Conservation (phyloP, 768 basidiomycete genomes). For the Ramaria sp. region DNA sequence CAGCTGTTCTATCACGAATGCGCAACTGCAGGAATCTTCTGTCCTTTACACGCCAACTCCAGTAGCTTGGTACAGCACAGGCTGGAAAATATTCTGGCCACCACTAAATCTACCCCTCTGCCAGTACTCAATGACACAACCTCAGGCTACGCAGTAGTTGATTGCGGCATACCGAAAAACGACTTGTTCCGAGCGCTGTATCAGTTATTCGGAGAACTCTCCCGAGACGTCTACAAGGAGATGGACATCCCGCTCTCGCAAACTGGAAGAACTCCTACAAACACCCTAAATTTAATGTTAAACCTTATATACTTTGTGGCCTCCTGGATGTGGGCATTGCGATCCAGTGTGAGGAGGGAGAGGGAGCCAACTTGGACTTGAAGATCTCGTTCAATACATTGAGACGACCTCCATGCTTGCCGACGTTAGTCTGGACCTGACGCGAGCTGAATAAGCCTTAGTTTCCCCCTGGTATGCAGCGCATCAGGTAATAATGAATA, state of each 20-base stretch:
- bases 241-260: conserved; percentile 12
- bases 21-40: conserved; percentile 15
- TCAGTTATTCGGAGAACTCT: conserved; percentile 8
- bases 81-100: conserved; percentile 6
- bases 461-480: background rate
- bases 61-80: conserved; percentile 12
- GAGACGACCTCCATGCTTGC: conserved; percentile 13
- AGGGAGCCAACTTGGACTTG: background rate
- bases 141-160: conserved; percentile 8
- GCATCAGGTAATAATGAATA: background rate
- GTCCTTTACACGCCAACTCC: conserved; percentile 16
- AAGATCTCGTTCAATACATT: background rate
- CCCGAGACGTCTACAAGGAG: conserved; percentile 10
- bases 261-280: background rate
- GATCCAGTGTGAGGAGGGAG: conserved; percentile 14
- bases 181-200: conserved; percentile 17
- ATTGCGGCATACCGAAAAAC: conserved; percentile 12
- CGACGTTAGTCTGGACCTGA: conserved; percentile 11
- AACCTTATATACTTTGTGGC: background rate
- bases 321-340: conserved; percentile 4
- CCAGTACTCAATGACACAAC: background rate
- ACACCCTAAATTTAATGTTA: background rate
- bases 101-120: conserved; percentile 8
- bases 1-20: conserved; percentile 14
- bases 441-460: background rate